Evolutionary conservation across 1,284 basidiomycete genomes (phyloP).

Genomic region (Sanguinoderma infundibulare): DNA sequence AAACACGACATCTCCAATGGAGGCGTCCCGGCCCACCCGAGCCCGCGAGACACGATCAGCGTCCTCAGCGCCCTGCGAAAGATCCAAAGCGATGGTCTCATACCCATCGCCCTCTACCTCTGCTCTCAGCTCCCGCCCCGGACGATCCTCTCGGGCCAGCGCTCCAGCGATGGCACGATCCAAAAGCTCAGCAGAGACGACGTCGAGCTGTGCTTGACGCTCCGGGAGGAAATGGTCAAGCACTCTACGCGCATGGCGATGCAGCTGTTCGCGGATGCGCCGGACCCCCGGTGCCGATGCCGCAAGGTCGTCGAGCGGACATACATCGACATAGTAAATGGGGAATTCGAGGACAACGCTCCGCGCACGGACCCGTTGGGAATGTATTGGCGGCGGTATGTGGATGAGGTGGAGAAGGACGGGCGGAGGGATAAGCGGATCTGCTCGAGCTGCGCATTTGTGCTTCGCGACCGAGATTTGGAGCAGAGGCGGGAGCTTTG

Average conservation of each 20-base stretch:
- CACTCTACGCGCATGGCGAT: not conserved
- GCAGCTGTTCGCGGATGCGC: not conserved
- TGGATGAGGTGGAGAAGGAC: not conserved
- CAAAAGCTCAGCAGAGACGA: not conserved
- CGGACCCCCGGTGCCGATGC: not conserved
- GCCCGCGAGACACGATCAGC: not conserved
- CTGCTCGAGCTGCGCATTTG: not conserved
- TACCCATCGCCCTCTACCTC: not conserved
- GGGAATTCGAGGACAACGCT: not conserved
- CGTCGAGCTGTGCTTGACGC: not conserved
- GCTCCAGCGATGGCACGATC: not conserved
- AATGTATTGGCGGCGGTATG: not conserved
- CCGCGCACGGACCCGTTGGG: not conserved
- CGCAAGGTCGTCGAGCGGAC: not conserved
- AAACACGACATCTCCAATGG: not conserved
- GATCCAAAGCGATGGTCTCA: not conserved
- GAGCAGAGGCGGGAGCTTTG: constrained; percentile 1
- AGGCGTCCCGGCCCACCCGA: not conserved
- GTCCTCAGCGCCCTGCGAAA: not conserved
- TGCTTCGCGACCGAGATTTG: not conserved
- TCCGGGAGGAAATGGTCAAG: not conserved
- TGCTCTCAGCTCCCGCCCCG: not conserved
- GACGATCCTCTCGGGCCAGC: not conserved
- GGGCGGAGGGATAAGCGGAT: not conserved
- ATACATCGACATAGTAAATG: not conserved